These are phyloP conservation scores for Podospora comata DNA, from an alignment of 495 filamentous ascomycete species.

Conservation along the genomic window DNA sequence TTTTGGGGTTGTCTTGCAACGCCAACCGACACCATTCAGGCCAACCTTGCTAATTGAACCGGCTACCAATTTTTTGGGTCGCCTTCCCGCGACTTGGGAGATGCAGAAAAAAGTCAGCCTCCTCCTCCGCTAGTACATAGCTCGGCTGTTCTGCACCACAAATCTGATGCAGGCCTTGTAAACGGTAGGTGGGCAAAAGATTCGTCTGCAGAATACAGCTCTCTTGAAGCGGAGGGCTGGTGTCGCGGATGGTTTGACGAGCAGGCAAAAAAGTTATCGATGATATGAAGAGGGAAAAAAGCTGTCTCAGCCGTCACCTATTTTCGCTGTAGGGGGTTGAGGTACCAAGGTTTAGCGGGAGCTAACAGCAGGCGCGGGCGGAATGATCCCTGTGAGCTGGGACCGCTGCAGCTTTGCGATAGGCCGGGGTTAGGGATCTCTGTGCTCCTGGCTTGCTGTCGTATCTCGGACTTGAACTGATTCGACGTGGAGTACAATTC, in stretches of 20 bases:
- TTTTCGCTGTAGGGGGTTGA: slow-evolving; percentile 15
- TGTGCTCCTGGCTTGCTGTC: neutral
- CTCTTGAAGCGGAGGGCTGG: neutral
- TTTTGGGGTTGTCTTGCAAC: slow-evolving; percentile 9
- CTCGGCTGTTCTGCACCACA: slow-evolving; percentile 1
- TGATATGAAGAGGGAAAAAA: slow-evolving; percentile 13
- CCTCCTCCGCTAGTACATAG: neutral
- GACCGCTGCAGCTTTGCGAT: neutral
- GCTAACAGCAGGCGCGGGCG: slow-evolving; percentile 2
- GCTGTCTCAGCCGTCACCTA: slow-evolving; percentile 18
- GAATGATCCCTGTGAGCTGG: slow-evolving; percentile 12
- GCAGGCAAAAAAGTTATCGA: slow-evolving; percentile 4
- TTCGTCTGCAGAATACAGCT: neutral
- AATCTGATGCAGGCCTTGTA: neutral
- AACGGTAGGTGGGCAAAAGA: slow-evolving; percentile 1
- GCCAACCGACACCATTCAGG: slow-evolving; percentile 12
- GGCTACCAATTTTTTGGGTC: slow-evolving; percentile 13
- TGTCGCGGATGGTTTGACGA: neutral
- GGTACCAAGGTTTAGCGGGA: slow-evolving; percentile 11
- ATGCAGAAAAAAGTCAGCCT: slow-evolving; percentile 14
- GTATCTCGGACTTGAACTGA: neutral
- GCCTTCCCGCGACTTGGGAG: slow-evolving; percentile 7
- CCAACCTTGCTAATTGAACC: slow-evolving; percentile 1
- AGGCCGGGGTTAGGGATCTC: neutral
- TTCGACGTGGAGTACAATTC: neutral